phyloP scores from a whole-genome alignment of 352 stramenopile species.

The Globisporangium apiculatum region DNA sequence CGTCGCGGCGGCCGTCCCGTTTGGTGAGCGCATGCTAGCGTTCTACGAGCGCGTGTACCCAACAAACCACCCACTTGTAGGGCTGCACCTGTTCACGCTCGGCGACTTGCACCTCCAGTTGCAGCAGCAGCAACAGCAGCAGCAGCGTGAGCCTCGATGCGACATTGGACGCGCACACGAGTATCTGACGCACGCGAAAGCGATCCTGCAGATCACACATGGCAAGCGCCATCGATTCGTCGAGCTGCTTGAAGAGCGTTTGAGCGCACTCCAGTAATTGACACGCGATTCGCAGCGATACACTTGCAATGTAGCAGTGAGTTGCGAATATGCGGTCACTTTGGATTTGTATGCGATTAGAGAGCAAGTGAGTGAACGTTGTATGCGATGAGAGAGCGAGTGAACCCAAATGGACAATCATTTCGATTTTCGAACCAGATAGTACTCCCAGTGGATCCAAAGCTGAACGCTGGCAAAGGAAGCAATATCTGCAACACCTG shows the following conservation, averaged over 20 bases:
- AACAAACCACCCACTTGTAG: slow-evolving; percentile 48
- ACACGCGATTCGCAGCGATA: background rate
- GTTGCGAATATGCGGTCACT: too few species aligned
- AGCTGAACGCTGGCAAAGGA: too few species aligned
- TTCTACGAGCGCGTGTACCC: slow-evolving; percentile 61
- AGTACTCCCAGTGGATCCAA: too few species aligned
- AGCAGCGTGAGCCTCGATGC: slow-evolving; percentile 1
- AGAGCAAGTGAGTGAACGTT: too few species aligned
- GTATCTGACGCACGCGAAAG: slow-evolving; percentile 28
- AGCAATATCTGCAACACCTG: too few species aligned
- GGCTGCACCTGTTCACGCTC: slow-evolving; percentile 60
- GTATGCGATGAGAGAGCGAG: too few species aligned
- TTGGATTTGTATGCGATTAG: too few species aligned
- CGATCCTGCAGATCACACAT: slow-evolving; percentile 50
- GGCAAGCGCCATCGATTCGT: slow-evolving; percentile 6
- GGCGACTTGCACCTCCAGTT: slow-evolving; percentile 25
- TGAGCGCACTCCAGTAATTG: background rate
- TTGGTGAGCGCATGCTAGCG: slow-evolving; percentile 38
- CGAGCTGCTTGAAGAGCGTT: background rate
- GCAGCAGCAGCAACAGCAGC: background rate
- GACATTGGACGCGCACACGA: slow-evolving; percentile 13
- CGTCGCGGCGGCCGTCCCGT: slow-evolving; percentile 20
- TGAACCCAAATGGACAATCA: too few species aligned
- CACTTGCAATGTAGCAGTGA: background rate
- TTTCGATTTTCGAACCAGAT: too few species aligned